phyloP scores from a whole-genome alignment of 1,139 yeast species.

The Lodderomyces margitis region DNA sequence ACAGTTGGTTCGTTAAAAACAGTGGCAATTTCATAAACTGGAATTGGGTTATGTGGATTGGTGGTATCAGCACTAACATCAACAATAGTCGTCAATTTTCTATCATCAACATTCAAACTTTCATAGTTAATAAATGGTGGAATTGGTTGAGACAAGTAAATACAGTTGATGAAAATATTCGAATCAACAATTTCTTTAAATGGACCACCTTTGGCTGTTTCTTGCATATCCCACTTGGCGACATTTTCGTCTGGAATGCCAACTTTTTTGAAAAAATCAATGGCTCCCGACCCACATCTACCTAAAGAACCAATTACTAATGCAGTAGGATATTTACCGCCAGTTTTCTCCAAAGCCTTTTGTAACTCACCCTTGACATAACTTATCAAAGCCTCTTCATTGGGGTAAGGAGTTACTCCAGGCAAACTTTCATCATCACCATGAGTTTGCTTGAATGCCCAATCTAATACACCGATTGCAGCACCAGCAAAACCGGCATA shows the following conservation, averaged over 20 bases:
- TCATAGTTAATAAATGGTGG: constrained; percentile 83
- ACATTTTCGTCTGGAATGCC: constrained; percentile 88
- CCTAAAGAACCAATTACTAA: constrained; percentile 96
- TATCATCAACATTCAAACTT: constrained; percentile 56
- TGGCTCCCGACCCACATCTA: constrained; percentile 98
- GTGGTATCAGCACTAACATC: constrained; percentile 99
- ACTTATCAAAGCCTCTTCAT: constrained; percentile 68
- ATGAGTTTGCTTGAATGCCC: constrained; percentile 87
- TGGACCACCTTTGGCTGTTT: constrained; percentile 97
- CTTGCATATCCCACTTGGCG: constrained; percentile 93
- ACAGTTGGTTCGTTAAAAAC: constrained; percentile 91
- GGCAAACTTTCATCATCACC: constrained; percentile 63
- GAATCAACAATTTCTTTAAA: constrained; percentile 85
- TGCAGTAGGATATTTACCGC: constrained; percentile 71
- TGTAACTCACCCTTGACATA: constrained; percentile 65
- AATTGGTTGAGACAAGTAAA: constrained; percentile 88
- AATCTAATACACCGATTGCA: constrained; percentile 88
- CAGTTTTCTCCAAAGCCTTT: constrained; percentile 57
- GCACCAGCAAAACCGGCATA: constrained; percentile 99
- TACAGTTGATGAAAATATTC: constrained; percentile 93
- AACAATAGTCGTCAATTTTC: constrained; percentile 87
- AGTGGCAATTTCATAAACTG: constrained; percentile 87
- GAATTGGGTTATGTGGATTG: constrained; percentile 96
- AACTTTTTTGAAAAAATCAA: constrained; percentile 72
- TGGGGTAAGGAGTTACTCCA: constrained; percentile 78